Evolutionary conservation across 2,329 filamentous ascomycete genomes (phyloP).

Genomic region (Simplicillium sp.): DNA sequence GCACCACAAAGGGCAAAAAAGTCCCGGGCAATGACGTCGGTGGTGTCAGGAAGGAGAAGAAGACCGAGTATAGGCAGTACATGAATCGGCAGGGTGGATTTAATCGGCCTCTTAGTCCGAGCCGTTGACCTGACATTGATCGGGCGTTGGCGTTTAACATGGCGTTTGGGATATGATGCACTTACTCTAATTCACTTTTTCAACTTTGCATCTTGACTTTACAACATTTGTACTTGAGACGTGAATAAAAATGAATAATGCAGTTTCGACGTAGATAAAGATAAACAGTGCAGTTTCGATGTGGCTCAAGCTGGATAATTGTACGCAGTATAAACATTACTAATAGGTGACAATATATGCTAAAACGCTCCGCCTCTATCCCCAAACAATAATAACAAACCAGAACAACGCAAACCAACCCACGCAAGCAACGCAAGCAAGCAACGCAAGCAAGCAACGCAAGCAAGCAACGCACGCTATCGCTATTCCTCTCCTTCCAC

Average conservation of each 20-base stretch:
- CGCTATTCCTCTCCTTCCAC: conserved; percentile 10
- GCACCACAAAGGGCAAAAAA: conserved; percentile 80
- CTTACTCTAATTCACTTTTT: background rate
- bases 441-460: background rate
- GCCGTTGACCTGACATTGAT: conserved; percentile 23
- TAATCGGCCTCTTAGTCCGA: conserved; percentile 64
- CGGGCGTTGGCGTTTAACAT: conserved; percentile 5
- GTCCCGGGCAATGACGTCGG: conserved; percentile 80
- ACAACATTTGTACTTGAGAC: background rate
- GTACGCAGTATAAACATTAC: conserved; percentile 24
- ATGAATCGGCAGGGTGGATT: conserved; percentile 83
- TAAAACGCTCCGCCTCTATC: background rate
- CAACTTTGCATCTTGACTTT: too few species aligned
- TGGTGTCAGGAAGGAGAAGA: conserved; percentile 83
- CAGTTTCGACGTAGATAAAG: background rate
- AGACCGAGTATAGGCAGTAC: conserved; percentile 91
- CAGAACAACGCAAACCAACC: too few species aligned
- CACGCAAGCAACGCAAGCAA: background rate
- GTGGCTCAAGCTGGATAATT: too few species aligned
- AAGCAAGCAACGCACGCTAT: background rate
- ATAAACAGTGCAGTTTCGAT: background rate
- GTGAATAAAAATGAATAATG: too few species aligned
- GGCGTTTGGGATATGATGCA: background rate
- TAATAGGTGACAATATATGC: conserved; percentile 19
- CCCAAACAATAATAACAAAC: background rate